Percentiles rank a stretch among this genome's conserved stretches.
phyloP scores from a whole-genome alignment of 805 yeast species.

The Yarrowia sp. region DNA sequence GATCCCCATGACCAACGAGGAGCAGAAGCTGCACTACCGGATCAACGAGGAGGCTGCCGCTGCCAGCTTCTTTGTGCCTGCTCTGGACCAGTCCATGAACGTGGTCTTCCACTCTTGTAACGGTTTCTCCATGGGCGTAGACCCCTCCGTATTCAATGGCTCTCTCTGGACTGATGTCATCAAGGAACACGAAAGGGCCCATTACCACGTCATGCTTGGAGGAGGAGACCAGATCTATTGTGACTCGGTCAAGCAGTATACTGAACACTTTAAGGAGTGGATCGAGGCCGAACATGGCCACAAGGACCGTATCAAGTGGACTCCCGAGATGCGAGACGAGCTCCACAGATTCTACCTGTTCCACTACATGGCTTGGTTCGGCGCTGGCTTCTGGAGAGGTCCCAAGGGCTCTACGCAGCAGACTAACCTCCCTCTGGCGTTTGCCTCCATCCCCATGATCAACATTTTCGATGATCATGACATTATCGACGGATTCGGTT shows the following conservation, averaged over 20 bases:
- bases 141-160: conserved; percentile 70
- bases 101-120: conserved; percentile 86
- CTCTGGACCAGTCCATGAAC: conserved; percentile 72
- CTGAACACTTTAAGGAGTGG: conserved; percentile 64
- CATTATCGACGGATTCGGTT: conserved; percentile 95
- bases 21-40: conserved; percentile 68
- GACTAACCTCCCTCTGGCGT: conserved; percentile 70
- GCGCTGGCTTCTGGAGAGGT: conserved; percentile 86
- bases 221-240: conserved; percentile 97
- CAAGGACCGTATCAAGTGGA: conserved; percentile 56
- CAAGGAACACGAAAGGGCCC: conserved; percentile 64
- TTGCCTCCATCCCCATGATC: conserved; percentile 82
- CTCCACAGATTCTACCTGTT: conserved; percentile 71
- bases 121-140: conserved; percentile 81
- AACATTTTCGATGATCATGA: conserved; percentile 96
- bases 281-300: conserved; percentile 58
- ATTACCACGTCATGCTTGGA: conserved; percentile 93
- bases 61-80: conserved; percentile 75
- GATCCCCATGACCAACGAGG: conserved; percentile 57
- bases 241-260: conserved; percentile 73
- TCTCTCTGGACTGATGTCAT: conserved; percentile 88
- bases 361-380: conserved; percentile 88
- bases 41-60: conserved; percentile 58
- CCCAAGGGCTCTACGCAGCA: conserved; percentile 69
- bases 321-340: conserved; percentile 59